These are phyloP conservation scores for Fragilaria crotonensis DNA, from an alignment of 108 stramenopile genomes.

Conservation along the genomic window DNA sequence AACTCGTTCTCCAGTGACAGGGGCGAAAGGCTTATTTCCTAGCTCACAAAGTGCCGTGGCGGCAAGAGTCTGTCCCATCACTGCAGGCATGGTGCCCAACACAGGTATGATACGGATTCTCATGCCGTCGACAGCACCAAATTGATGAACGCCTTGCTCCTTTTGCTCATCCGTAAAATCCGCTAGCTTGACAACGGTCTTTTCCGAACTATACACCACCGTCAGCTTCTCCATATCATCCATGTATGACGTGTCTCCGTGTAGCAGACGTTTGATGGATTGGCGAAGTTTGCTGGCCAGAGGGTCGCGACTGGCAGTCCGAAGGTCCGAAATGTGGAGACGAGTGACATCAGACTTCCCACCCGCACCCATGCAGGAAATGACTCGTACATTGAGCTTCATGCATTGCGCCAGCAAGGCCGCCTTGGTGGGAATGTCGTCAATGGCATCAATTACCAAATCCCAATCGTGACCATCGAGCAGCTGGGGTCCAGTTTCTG, in stretches of 20 bases:
- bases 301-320: constrained; percentile 81
- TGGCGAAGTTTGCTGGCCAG: constrained; percentile 83
- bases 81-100: constrained; percentile 92
- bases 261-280: constrained; percentile 48
- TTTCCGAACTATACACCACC: constrained; percentile 87
- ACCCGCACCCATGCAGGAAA: constrained; percentile 96
- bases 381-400: constrained; percentile 56
- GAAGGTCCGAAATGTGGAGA: constrained; percentile 84
- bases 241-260: constrained; percentile 34
- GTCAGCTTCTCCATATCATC: constrained; percentile 62
- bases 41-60: constrained; percentile 84
- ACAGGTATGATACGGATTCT: constrained; percentile 96
- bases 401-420: constrained; percentile 79
- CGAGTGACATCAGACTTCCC: constrained; percentile 94
- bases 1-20: constrained; percentile 69
- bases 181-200: constrained; percentile 81
- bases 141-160: constrained; percentile 61
- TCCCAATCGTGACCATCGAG: constrained; percentile 60
- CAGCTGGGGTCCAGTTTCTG: constrained; percentile 44
- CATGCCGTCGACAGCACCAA: constrained; percentile 93
- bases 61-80: constrained; percentile 93
- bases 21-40: constrained; percentile 84
- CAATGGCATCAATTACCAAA: constrained; percentile 96
- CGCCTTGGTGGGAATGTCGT: constrained; percentile 97
- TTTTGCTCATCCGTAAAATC: constrained; percentile 89